These are phyloP conservation scores for Stipa capillata DNA, from an alignment of 176 grass and related monocot species.

Conservation along the genomic window DNA sequence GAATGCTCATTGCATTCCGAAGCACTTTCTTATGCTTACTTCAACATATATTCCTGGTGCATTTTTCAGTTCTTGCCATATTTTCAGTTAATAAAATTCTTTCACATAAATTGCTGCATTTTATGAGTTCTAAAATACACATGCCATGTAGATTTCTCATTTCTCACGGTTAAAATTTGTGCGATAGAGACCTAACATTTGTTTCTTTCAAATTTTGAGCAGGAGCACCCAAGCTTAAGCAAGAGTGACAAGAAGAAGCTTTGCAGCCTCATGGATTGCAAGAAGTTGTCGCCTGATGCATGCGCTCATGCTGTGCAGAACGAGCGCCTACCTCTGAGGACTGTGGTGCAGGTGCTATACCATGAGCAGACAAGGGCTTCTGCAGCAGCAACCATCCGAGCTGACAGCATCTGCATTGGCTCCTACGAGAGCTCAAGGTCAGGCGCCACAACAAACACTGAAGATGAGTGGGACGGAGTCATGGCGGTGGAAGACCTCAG, in stretches of 20 bases:
- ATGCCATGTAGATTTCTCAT: not conserved
- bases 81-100: not conserved
- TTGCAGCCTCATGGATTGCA: conserved; percentile 80
- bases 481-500: conserved; percentile 44
- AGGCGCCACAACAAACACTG: conserved; percentile 79
- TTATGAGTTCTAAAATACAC: not conserved
- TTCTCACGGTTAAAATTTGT: not conserved
- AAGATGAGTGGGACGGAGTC: conserved; percentile 70
- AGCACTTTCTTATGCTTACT: not conserved
- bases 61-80: not conserved
- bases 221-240: conserved; percentile 83
- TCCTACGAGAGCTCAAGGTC: conserved; percentile 96
- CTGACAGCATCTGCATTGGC: conserved; percentile 49
- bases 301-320: conserved; percentile 85
- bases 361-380: conserved; percentile 71
- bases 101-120: not conserved
- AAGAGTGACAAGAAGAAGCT: conserved; percentile 90
- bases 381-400: conserved; percentile 44
- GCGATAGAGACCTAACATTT: not conserved
- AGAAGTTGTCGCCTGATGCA: conserved; percentile 67
- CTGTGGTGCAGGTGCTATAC: conserved; percentile 87
- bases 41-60: not conserved
- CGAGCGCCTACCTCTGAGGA: conserved; percentile 76
- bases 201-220: not conserved
- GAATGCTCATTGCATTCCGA: not conserved